Conservation (phyloP, 768 basidiomycete species). For the Hemileccinum rubropunctum region DNA sequence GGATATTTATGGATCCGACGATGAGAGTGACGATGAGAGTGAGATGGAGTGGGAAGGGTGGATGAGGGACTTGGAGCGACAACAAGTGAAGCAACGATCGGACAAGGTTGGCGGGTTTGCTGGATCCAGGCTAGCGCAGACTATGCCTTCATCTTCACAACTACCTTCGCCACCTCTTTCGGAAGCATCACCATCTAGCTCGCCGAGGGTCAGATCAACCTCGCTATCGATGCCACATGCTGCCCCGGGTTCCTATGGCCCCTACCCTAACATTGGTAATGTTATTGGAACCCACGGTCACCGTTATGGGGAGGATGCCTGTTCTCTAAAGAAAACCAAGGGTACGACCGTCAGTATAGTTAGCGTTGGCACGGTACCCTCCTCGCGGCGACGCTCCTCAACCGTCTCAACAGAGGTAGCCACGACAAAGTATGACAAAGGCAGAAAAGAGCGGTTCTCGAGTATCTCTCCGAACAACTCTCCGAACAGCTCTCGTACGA, state of each 20-base stretch:
- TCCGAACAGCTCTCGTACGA: not conserved
- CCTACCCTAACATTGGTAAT: conserved; percentile 22
- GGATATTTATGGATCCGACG: conserved; percentile 27
- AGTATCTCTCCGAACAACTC: conserved; percentile 2
- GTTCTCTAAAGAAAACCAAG: conserved; percentile 5
- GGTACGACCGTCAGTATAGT: conserved; percentile 24
- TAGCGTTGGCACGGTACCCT: conserved; percentile 15
- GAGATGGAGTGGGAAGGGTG: conserved; percentile 70
- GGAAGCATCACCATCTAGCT: conserved; percentile 23
- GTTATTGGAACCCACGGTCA: conserved; percentile 5
- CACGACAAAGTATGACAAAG: conserved; percentile 5
- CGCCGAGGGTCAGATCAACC: conserved; percentile 18
- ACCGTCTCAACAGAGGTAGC: conserved; percentile 18
- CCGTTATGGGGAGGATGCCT: conserved; percentile 2
- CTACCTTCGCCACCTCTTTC: conserved; percentile 28
- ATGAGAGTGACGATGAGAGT: conserved; percentile 41
- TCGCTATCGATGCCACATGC: conserved; percentile 10
- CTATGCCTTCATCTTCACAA: conserved; percentile 2
- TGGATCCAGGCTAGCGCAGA: not conserved
- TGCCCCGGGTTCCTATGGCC: not conserved
- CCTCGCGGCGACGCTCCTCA: conserved; percentile 24
- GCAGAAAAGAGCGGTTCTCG: conserved; percentile 3
- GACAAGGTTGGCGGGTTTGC: not conserved
- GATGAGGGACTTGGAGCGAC: conserved; percentile 54
- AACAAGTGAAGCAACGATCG: conserved; percentile 20